phyloP scores from a whole-genome alignment of 1,284 basidiomycete genomes.

The Malassezia caprae region DNA sequence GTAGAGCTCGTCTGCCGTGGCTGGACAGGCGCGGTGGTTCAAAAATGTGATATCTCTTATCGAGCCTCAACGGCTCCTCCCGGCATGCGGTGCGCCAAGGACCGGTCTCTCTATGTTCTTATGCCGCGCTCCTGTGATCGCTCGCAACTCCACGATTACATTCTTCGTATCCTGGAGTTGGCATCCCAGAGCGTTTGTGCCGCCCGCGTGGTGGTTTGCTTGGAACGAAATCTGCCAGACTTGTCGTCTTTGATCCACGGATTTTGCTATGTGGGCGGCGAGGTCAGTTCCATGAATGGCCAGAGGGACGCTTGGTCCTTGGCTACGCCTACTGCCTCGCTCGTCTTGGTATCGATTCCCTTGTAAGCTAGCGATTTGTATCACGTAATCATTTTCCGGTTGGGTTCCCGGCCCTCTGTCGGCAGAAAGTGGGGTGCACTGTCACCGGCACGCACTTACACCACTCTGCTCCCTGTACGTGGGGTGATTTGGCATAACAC shows the following conservation, averaged over 20 bases:
- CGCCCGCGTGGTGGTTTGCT: constrained; percentile 29
- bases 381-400: background rate
- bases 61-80: constrained; percentile 9
- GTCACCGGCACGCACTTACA: background rate
- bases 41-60: background rate
- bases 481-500: background rate
- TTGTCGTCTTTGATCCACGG: constrained; percentile 32
- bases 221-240: constrained; percentile 25
- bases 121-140: constrained; percentile 27
- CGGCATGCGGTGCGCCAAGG: background rate
- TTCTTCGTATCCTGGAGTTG: constrained; percentile 33
- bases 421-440: background rate
- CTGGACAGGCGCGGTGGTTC: constrained; percentile 35
- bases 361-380: constrained; percentile 5
- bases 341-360: constrained; percentile 6
- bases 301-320: constrained; percentile 6
- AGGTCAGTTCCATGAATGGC: constrained; percentile 21
- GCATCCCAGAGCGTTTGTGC: constrained; percentile 32
- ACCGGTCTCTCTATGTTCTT: constrained; percentile 36
- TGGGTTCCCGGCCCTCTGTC: background rate
- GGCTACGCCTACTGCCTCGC: background rate
- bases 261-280: constrained; percentile 38
- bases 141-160: constrained; percentile 28
- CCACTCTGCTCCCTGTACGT: background rate
- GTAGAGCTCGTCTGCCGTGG: constrained; percentile 34